These are phyloP conservation scores for Megacollybia marginata DNA, from an alignment of 768 basidiomycete genomes.

Conservation along the genomic window DNA sequence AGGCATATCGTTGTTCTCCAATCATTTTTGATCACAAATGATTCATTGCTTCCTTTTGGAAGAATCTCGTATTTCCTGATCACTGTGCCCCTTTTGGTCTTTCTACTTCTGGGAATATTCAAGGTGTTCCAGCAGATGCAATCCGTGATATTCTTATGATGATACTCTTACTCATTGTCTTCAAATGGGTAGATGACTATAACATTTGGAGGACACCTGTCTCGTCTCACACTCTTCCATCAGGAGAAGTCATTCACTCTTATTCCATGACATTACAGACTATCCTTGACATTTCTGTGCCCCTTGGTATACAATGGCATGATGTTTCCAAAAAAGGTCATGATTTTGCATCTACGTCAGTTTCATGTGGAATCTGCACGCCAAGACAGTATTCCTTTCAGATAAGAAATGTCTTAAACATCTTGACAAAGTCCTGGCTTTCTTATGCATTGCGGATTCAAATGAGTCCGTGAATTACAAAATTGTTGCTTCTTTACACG, in stretches of 20 bases:
- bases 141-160: neutral
- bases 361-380: neutral
- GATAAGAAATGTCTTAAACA: neutral
- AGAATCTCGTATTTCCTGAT: constrained; percentile 5
- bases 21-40: constrained; percentile 3
- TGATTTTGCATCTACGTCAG: neutral
- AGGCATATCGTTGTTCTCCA: constrained; percentile 3
- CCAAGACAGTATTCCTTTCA: neutral
- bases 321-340: neutral
- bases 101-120: constrained; percentile 5
- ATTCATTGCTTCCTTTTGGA: neutral
- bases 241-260: neutral
- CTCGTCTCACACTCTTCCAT: neutral
- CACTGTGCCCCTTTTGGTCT: constrained; percentile 9
- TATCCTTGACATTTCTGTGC: neutral
- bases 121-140: constrained; percentile 1
- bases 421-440: neutral
- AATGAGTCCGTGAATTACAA: neutral
- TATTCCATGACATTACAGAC: neutral
- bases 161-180: neutral
- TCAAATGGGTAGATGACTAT: neutral
- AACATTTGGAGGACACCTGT: neutral
- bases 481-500: neutral
- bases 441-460: neutral
- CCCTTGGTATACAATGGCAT: neutral